Conservation (phyloP, 2,329 filamentous ascomycete genomes). For the Paramyrothecium roridum region DNA sequence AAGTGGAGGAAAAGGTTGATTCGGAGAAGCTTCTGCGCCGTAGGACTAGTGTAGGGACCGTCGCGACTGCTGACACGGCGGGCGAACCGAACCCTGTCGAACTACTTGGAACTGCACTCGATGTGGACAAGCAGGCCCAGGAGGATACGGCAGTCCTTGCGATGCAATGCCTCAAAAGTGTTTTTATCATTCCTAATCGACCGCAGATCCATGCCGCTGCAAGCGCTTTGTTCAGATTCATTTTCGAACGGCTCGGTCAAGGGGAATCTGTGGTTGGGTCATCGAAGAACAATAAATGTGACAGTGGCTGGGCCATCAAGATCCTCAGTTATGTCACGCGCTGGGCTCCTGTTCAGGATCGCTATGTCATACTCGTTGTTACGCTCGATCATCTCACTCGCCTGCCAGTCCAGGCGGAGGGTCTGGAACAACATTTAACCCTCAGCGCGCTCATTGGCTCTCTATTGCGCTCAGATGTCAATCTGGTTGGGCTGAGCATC, state of each 20-base stretch:
- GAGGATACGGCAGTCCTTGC: constrained; percentile 84
- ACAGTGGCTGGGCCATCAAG: constrained; percentile 74
- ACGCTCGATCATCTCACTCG: constrained; percentile 73
- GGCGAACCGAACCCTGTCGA: constrained; percentile 66
- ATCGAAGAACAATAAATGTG: constrained; percentile 35
- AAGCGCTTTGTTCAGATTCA: constrained; percentile 69
- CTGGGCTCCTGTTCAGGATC: constrained; percentile 92
- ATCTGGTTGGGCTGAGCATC: constrained; percentile 90
- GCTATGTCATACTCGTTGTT: constrained; percentile 84
- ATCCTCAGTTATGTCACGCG: constrained; percentile 76
- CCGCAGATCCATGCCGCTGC: constrained; percentile 79
- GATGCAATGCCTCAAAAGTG: constrained; percentile 79
- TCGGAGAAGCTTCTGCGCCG: constrained; percentile 61
- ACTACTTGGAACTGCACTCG: constrained; percentile 75
- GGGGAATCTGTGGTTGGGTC: constrained; percentile 51
- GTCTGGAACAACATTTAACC: constrained; percentile 69
- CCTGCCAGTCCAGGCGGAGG: constrained; percentile 66
- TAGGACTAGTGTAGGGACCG: constrained; percentile 76
- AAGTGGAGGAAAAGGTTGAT: constrained; percentile 66
- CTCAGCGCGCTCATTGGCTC: constrained; percentile 77
- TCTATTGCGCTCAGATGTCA: constrained; percentile 81
- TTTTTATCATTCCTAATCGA: constrained; percentile 79
- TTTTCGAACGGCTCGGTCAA: constrained; percentile 56
- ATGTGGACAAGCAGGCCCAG: constrained; percentile 86
- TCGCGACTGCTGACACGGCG: constrained; percentile 60